Base-by-base conservation (phyloP, 306 rosid genomes). In the Glycine soja region DNA sequence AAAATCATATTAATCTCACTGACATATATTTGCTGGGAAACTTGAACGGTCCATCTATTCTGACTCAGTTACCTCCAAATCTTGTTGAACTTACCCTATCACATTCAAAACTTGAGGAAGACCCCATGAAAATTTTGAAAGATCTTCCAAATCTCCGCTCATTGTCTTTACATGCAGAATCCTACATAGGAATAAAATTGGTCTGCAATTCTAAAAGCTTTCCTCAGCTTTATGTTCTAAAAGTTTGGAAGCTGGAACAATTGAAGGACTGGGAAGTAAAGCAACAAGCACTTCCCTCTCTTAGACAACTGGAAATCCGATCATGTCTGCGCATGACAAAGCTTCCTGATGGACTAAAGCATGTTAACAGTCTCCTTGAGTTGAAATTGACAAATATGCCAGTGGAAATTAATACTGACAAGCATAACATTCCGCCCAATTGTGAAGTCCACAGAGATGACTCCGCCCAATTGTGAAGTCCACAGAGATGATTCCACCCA, bases 71-170 rank as follows among this genome's bases (percentile, higher is more conserved):
- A 5, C 88, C 90, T 0, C 2, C 24, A 3, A 78, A 14, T 57
- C 86, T 87, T 3, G 4, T 72, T 16, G 85, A 81, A 24, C 85
- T 88, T 3, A 82, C 83, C 47, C 82, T 85, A 14, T 85, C 90
- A 30, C 85, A 85, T 50, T 80, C 90, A 3, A 7, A 40, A 36
- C 75, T 85, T 10, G 0, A 14, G 58, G 80, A 72, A 0, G 88
- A 85, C 34, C 80, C 78, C 69, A 82, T 85, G 84, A 46, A 43
- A 8, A 42, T 79, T 64, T 70, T 85, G 47, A 78, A 43, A 11
- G 57, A 80, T 16, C 85, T 88, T 8, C 66, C 81, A 14, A 36
- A 47, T 8, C 91, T 88, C 6, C 68, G 6, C 7, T 38, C 50
- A 8, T 54, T 88, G 70, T 58, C 45, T 40, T 83, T 82, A 19